phyloP scores from a whole-genome alignment of 225 moss, liverwort and hornwort species.

The Lunularia cruciata region DNA sequence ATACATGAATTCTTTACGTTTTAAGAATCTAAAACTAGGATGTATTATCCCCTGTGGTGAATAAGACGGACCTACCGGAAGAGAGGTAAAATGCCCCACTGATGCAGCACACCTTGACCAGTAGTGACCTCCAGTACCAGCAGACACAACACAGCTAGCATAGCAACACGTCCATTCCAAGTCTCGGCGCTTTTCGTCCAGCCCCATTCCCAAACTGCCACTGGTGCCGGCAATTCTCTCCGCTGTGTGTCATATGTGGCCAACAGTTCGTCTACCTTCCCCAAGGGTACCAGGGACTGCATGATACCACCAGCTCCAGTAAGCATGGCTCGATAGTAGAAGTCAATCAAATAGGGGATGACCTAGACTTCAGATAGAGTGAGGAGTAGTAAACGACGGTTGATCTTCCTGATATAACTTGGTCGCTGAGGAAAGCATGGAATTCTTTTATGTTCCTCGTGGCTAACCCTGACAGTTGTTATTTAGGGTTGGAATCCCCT shows the following conservation, averaged over 20 bases:
- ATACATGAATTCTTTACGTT: neutral
- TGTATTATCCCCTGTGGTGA: neutral
- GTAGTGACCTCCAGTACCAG: constrained; percentile 88
- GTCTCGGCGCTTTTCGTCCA: constrained; percentile 99
- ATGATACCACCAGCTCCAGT: constrained; percentile 6
- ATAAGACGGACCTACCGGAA: constrained; percentile 36
- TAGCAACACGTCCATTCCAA: constrained; percentile 95
- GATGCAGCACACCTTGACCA: constrained; percentile 93
- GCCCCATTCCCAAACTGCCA: constrained; percentile 96
- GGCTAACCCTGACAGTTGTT: no score
- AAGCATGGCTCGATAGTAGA: no score
- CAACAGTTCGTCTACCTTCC: constrained; percentile 86
- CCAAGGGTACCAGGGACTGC: constrained; percentile 95
- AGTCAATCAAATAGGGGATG: no score
- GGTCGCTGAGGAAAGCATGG: no score
- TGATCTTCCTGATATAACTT: no score
- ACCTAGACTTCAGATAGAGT: no score
- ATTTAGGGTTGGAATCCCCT: no score
- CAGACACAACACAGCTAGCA: constrained; percentile 84
- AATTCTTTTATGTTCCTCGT: no score
- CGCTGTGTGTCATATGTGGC: constrained; percentile 94
- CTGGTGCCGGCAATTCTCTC: constrained; percentile 91
- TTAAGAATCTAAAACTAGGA: neutral
- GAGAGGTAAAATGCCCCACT: constrained; percentile 79
- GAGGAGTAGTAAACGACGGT: no score